A percentile compares a stretch with the other conserved stretches of the same genome.
Conservation (phyloP, 805 yeast species). For the Nakazawaea sp. region DNA sequence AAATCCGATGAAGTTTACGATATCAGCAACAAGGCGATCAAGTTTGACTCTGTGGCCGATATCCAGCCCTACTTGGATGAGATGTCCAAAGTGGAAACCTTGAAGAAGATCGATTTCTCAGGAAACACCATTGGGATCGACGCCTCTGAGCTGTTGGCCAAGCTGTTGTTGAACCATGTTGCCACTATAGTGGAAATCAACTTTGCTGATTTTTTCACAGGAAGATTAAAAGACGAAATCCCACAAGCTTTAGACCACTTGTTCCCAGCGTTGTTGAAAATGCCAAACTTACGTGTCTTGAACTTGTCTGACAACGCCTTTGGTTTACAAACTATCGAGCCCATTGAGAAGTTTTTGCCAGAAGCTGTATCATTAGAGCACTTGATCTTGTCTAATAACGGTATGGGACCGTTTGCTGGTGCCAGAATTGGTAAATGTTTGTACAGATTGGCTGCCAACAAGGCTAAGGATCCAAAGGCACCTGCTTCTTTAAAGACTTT, state of each 20-base stretch:
- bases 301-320: constrained; percentile 94
- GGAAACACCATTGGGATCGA: constrained; percentile 95
- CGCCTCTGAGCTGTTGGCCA: constrained; percentile 70
- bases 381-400: constrained; percentile 86
- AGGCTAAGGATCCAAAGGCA: constrained; percentile 37
- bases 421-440: constrained; percentile 87
- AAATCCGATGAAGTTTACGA: constrained; percentile 46
- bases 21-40: constrained; percentile 67
- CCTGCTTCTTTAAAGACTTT: constrained; percentile 66
- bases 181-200: constrained; percentile 59
- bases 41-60: constrained; percentile 67
- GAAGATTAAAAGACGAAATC: constrained; percentile 90
- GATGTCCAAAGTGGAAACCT: constrained; percentile 30
- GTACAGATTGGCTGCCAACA: constrained; percentile 60
- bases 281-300: constrained; percentile 62
- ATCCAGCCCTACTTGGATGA: constrained; percentile 64
- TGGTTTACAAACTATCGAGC: constrained; percentile 92
- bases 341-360: constrained; percentile 70
- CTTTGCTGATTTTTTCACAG: constrained; percentile 91
- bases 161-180: constrained; percentile 34
- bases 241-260: constrained; percentile 73
- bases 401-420: constrained; percentile 98
- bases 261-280: constrained; percentile 64
- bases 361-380: constrained; percentile 78
- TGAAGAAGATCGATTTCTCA: constrained; percentile 65